phyloP scores from a whole-genome alignment of 1,284 basidiomycete genomes.

The Malassezia yamatoensis region DNA sequence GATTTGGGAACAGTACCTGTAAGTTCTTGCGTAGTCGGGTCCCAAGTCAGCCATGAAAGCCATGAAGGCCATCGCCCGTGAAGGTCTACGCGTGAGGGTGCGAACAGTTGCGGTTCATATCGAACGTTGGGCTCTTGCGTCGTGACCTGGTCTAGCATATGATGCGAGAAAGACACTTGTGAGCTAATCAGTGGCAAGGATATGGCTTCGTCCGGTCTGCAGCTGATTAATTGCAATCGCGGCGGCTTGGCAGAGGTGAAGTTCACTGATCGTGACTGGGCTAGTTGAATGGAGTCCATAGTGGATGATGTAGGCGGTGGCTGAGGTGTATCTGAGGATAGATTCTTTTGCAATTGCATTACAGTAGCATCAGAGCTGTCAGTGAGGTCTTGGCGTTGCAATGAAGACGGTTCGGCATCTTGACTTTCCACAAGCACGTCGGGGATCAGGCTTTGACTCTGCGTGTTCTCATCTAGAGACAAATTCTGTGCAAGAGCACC shows the following conservation, averaged over 20 bases:
- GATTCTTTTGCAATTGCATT: not conserved
- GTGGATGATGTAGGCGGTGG: not conserved
- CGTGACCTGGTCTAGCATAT: conserved; percentile 1
- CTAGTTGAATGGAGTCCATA: conserved; percentile 14
- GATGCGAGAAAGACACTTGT: conserved; percentile 4
- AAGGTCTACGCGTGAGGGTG: conserved; percentile 31
- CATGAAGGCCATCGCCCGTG: conserved; percentile 35
- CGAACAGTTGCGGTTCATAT: conserved; percentile 31
- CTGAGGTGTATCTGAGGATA: not conserved
- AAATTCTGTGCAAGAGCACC: conserved; percentile 5
- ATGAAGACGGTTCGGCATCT: not conserved
- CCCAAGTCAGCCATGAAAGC: conserved; percentile 38
- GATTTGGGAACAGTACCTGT: conserved; percentile 29
- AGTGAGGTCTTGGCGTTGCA: not conserved
- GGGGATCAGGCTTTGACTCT: not conserved
- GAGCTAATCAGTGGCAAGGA: conserved; percentile 10
- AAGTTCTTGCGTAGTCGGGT: conserved; percentile 30
- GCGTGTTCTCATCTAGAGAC: too few relatives aligned
- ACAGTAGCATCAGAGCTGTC: not conserved
- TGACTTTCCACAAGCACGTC: not conserved
- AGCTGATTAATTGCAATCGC: conserved; percentile 15
- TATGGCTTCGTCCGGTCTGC: conserved; percentile 5
- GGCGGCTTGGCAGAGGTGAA: conserved; percentile 12
- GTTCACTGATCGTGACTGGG: conserved; percentile 6
- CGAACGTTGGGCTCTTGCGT: not conserved